Base-by-base conservation (phyloP, 1,139 yeast species). In the Protomyces inundatus region DNA sequence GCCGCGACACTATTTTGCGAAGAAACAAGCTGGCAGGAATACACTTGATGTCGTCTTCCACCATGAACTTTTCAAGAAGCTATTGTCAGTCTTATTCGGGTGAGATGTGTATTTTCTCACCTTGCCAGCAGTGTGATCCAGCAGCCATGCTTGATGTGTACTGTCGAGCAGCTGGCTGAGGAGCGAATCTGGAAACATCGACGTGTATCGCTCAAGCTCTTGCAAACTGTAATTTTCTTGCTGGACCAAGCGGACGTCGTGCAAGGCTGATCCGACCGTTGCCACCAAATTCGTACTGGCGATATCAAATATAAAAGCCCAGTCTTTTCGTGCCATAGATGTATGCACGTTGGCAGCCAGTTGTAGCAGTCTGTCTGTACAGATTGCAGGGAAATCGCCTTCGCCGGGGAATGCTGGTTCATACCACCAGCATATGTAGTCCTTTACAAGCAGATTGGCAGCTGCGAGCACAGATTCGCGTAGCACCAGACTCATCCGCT, bases 351-450 rank as follows among this genome's bases (percentile, higher is more conserved):
- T 42, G 30, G 32, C 7, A 16, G 45, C 23, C 9, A 46, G 14
- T 16, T 52, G 35, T 48, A 33, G 33, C 35, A 58, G 48, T n/a
- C 35, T 40, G 5, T n/a, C 32, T 35, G 53, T 16, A 23, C 62
- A 58, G n/a, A 10, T 14, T 23, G 23, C 42, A 6, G 62, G 62
- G 33, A 58, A 58, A 16, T 16, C 14, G 23, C 39, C 52, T 4
- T 58, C 62, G 10, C 40, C 16, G 4, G 54, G 42, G 23, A 58
- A 58, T 5, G 30, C 42, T 5, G 62, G 62, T 4, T 23, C 12
- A 52, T 58, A 58, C 62, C 62, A 58, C 62, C 62, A 58, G 4
- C 33, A 40, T 6, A 58, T 45, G 32, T 58, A 58, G 46, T 58
- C 50, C 36, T 34, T 51, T n/a, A 58, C 52, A n/a, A 58, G 10